Evolutionary conservation across 208 protist genomes (phyloP), one percentile per base, ranked within the genome.

Genomic region (Vickermania spadyakhi): DNA sequence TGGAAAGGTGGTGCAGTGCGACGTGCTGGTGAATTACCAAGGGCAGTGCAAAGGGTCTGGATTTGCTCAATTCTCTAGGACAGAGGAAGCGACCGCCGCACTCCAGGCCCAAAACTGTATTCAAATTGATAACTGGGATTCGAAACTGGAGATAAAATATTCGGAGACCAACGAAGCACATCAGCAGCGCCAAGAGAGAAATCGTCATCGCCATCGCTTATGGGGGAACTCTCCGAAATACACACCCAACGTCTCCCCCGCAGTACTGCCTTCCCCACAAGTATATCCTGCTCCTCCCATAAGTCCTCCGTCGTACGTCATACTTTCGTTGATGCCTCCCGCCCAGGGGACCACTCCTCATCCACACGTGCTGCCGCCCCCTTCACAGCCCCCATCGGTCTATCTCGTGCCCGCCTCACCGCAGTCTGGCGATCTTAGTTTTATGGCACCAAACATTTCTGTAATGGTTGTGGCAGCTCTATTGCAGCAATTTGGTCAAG

Each of bases 41-140:
- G 88, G 88, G n/a, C 88, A 95, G 64, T 95, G 88, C 66, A 95
- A 95, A 65, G 88, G 88, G 1, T 91, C 84, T 26, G 88, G 88
- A 2, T 95, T 95, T 70, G 88, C 92, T 18, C 85, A 91, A 65
- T 95, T 95, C 59, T 64, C 77, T 23, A 72, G 73, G 0, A 67
- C 82, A 26, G 72, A 85, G 28, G 80, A 92, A 51, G 88, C 88
- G 21, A 81, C 72, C 23, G 69, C 68, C 1, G 84, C 83, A 22
- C 73, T 95, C 45, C 62, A 75, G 1, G 81, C 78, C 49, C 53
- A 64, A 7, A 70, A 75, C 26, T 62, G 28, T 14, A 73, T 92
- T 63, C 66, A 66, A 50, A 88, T 94, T 26, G 88, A 91, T 36
- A 75, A 79, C 56, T 94, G 79, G 75, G 72, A 83, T 3, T 54